These are phyloP conservation scores for Fusarium tuaranense DNA, from an alignment of 2,329 filamentous ascomycete species.

Conservation along the genomic window DNA sequence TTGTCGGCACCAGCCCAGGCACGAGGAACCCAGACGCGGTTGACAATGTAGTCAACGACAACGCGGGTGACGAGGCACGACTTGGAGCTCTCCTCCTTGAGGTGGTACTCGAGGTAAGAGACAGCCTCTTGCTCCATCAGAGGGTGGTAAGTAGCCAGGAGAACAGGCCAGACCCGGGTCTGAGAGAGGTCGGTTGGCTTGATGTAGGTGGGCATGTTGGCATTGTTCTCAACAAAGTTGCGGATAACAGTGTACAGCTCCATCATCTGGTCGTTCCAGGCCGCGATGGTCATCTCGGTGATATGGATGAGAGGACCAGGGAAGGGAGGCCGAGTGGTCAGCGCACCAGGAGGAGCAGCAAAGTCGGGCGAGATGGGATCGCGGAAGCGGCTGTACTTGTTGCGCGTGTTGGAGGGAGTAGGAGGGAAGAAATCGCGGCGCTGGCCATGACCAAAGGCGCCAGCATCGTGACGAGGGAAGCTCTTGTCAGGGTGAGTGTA, in stretches of 20 bases:
- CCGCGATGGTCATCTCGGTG: constrained; percentile 48
- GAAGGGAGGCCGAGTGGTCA: constrained; percentile 35
- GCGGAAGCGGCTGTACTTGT: constrained; percentile 47
- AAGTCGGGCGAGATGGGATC: constrained; percentile 41
- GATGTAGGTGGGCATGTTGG: constrained; percentile 47
- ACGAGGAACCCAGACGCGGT: constrained; percentile 54
- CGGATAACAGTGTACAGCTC: constrained; percentile 53
- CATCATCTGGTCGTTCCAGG: constrained; percentile 53
- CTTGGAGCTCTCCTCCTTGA: constrained; percentile 54
- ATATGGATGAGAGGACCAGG: constrained; percentile 49
- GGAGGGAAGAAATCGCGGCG: constrained; percentile 44
- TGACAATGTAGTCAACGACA: constrained; percentile 57
- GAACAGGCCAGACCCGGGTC: constrained; percentile 51
- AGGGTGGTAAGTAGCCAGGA: constrained; percentile 53
- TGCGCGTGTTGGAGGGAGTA: constrained; percentile 46
- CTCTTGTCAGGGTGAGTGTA: constrained; percentile 37
- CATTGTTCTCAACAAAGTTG: constrained; percentile 51
- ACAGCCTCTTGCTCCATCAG: constrained; percentile 53
- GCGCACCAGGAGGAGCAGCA: constrained; percentile 15
- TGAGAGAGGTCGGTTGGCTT: constrained; percentile 44
- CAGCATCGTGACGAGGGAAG: constrained; percentile 27
- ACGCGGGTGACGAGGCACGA: constrained; percentile 57
- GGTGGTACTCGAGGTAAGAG: constrained; percentile 56
- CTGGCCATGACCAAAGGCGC: constrained; percentile 34
- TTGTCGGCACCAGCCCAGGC: constrained; percentile 55